Conservation (phyloP, 208 protist genomes). For the Wallacemonas rigidus region DNA sequence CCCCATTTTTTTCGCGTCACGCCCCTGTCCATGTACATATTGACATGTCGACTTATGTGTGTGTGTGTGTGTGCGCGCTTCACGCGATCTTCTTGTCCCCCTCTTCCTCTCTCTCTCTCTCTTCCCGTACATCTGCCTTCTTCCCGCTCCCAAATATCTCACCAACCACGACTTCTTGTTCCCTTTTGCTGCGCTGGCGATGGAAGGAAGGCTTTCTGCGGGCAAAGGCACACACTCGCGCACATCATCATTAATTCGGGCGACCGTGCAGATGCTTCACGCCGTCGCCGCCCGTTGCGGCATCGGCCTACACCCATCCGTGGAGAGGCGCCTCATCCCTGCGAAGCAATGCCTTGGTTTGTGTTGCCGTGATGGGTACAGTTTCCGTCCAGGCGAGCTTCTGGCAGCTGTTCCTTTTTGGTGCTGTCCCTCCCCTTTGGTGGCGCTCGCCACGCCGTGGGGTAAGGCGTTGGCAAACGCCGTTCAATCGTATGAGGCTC, state of each 20-base stretch:
- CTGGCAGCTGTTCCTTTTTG: slow-evolving; percentile 54
- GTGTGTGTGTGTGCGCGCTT: no score
- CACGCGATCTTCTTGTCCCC: no score
- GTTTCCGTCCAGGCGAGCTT: slow-evolving; percentile 40
- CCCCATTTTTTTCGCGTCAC: no score
- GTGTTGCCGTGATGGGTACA: slow-evolving; percentile 32
- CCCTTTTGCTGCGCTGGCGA: no score
- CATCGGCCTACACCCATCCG: slow-evolving; percentile 33
- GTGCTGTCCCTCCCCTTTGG: slow-evolving; percentile 48
- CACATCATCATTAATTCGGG: neutral
- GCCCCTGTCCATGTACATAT: no score
- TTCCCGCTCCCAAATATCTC: no score
- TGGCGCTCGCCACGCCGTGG: slow-evolving; percentile 59
- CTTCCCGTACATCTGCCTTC: no score
- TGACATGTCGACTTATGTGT: no score
- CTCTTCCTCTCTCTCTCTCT: no score
- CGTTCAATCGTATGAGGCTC: slow-evolving; percentile 35
- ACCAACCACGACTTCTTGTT: no score
- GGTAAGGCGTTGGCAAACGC: slow-evolving; percentile 31
- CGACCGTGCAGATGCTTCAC: slow-evolving; percentile 38
- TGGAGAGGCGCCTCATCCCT: slow-evolving; percentile 30
- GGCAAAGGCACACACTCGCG: no score
- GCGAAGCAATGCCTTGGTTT: slow-evolving; percentile 50
- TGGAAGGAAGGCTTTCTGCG: no score
- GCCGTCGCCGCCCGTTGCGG: slow-evolving; percentile 36